Evolutionary conservation across 768 basidiomycete species (phyloP), one percentile per base, ranked within the genome.

Genomic region (Trametes coccinea): DNA sequence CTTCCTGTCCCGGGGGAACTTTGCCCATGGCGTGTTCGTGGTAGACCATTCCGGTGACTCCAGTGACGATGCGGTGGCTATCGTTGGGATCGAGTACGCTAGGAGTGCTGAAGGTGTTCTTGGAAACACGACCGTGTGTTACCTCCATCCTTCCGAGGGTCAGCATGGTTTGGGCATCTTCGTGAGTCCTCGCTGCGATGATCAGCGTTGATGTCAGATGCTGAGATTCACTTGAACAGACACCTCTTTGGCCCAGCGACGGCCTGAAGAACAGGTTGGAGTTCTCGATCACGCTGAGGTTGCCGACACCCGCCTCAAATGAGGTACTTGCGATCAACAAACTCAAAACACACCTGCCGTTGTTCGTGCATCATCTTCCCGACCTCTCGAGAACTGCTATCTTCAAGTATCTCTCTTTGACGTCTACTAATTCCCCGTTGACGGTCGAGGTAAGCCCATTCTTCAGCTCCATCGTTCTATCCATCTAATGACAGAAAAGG

Each of bases 331-430:
- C 64, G 2, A 75, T 86, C 64, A 77, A 79, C 53, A 67, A 66
- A 4, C 75, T 85, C 30, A 73, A 77, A 59, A 83, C 82, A 4
- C 69, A 75, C 39, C 57, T 82, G 39, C 74, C 73, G 13, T 76
- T 33, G 3, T 63, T 59, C 48, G 14, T 57, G 4, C 62, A 63
- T 17, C 53, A 50, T 16, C 41, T 85, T 3, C 72, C 66, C 14
- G 67, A 76, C 10, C 68, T 83, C 14, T 63, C 62, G 27, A 64
- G 70, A 29, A 68, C 69, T 2, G 72, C 79, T 10, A 33, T 72
- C 0, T 84, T 85, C 54, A 70, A 74, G 3, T 55, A 53, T 0
- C 62, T 84, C 30, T 5, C 14, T 1, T 52, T 62, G 5, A 17
- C 10, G 2, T 16, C 61, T 16, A 52, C 31, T 2, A 56, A 56